Base-by-base conservation (phyloP, 495 filamentous ascomycete species). In the Diplogelasinospora grovesii region DNA sequence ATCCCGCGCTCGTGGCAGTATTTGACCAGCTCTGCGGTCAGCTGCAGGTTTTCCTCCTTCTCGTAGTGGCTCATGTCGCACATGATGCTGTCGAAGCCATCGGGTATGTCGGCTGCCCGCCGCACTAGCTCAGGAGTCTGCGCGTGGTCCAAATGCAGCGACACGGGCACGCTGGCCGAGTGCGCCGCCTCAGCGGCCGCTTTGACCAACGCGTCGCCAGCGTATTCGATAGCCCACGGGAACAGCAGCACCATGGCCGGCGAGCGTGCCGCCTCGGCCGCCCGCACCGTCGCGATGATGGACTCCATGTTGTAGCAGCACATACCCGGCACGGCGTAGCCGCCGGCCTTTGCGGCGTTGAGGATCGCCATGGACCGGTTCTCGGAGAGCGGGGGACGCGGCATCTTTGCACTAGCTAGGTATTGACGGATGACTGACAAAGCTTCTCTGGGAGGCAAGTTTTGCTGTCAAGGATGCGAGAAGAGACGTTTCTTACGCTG, bases 271-370 rank as follows among this genome's bases (percentile, higher is more conserved):
- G 74, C 69, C 63, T 87, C 83, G 40, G 86, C 86, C 4, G 85
- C 86, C 49, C 74, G 77, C 40, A 93, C 80, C 1, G 80, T 80
- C 18, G 84, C 86, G 33, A 89, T 74, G 60, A 89, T 83, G 51
- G 79, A 79, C 68, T 89, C 85, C 54, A 87, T 73, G 69, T 89
- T 89, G 77, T 93, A 93, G 70, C 77, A 83, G 66, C 81, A 86
- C 77, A 86, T 83, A 45, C 76, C 82, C 1, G 83, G 77, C 14
- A 89, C 71, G 49, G 73, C 83, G 63, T 86, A 88, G 18, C 79
- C 69, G 52, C 75, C 73, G 11, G 68, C 59, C 39, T 73, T 69
- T 41, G 84, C 84, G 39, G 75, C 74, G 60, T 81, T 73, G 52
- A 88, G 77, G 59, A 88, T 81, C 47, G 65, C 50, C 57, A 82